These are phyloP conservation scores for Tolypocladium endophyticum DNA, from an alignment of 2,329 filamentous ascomycete species.

Conservation along the genomic window DNA sequence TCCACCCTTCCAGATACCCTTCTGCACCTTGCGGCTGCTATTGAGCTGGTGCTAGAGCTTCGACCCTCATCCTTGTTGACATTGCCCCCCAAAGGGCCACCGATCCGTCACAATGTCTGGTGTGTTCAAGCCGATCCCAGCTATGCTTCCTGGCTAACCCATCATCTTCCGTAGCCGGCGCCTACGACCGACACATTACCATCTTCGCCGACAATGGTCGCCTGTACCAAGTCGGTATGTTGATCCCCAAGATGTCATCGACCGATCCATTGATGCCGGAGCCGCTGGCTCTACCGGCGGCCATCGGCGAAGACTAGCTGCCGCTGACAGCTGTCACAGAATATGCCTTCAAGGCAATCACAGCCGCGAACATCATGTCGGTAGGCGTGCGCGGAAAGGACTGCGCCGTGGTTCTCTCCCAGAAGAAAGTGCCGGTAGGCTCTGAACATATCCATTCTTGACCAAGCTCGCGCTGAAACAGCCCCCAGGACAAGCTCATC, in stretches of 20 bases:
- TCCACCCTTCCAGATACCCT: slow-evolving; percentile 3
- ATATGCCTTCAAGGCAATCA: slow-evolving; percentile 99
- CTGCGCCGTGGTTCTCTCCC: slow-evolving; percentile 92
- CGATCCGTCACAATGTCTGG: slow-evolving; percentile 39
- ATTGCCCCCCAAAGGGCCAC: slow-evolving; percentile 9
- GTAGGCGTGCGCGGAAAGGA: slow-evolving; percentile 92
- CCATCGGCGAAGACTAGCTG: background rate
- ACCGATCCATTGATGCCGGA: background rate
- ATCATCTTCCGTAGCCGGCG: slow-evolving; percentile 39
- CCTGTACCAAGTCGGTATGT: slow-evolving; percentile 98
- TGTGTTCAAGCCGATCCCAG: slow-evolving; percentile 17
- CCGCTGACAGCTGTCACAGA: slow-evolving; percentile 42
- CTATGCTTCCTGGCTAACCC: slow-evolving; percentile 13
- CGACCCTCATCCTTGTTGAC: background rate
- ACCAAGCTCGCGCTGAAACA: slow-evolving; percentile 1
- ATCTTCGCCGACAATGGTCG: slow-evolving; percentile 99
- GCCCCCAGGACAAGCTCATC: slow-evolving; percentile 86
- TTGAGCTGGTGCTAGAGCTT: background rate
- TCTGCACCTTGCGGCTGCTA: background rate
- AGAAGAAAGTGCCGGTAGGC: slow-evolving; percentile 98
- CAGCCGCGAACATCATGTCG: slow-evolving; percentile 97
- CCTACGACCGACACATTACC: slow-evolving; percentile 97
- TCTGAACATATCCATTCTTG: background rate
- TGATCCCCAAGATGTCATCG: background rate
- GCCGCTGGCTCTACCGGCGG: background rate